phyloP scores from a whole-genome alignment of 768 basidiomycete species.

The Leccinum boreale region DNA sequence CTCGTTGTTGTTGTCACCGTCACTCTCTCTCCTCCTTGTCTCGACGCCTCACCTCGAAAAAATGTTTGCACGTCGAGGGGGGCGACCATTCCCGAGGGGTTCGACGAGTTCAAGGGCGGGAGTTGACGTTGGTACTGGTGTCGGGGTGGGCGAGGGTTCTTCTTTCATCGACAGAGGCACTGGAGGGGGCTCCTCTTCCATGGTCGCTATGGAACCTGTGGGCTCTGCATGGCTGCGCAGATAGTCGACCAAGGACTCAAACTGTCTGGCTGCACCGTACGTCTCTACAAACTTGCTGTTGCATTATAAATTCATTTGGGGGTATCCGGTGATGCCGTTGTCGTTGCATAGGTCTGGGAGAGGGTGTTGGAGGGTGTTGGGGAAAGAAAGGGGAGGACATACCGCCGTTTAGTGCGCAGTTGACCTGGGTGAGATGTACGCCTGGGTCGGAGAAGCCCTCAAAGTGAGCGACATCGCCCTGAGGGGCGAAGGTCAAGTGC shows the following conservation, averaged over 20 bases:
- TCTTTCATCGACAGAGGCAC: conserved; percentile 4
- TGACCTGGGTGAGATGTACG: conserved; percentile 74
- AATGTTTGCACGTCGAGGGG: conserved; percentile 35
- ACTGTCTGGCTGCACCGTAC: conserved; percentile 54
- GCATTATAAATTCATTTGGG: no score
- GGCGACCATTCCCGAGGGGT: conserved; percentile 26
- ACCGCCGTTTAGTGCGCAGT: conserved; percentile 79
- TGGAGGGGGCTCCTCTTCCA: background rate
- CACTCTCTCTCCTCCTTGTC: no score
- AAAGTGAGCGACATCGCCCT: conserved; percentile 49
- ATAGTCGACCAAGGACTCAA: conserved; percentile 54
- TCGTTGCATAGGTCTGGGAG: conserved; percentile 70
- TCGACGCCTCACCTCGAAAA: no score
- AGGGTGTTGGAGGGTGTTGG: background rate
- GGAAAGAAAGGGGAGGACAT: conserved; percentile 24
- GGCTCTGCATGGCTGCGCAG: conserved; percentile 43
- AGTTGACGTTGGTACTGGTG: conserved; percentile 2
- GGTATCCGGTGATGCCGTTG: conserved; percentile 59
- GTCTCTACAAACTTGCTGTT: no score
- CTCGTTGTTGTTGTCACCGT: no score
- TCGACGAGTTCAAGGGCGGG: conserved; percentile 9
- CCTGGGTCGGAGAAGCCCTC: conserved; percentile 36
- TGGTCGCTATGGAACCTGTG: background rate
- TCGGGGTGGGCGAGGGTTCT: background rate
- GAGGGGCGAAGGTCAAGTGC: no score